Evolutionary conservation across 1,139 yeast species (phyloP).

Genomic region (Hyphopichia buzzinii): DNA sequence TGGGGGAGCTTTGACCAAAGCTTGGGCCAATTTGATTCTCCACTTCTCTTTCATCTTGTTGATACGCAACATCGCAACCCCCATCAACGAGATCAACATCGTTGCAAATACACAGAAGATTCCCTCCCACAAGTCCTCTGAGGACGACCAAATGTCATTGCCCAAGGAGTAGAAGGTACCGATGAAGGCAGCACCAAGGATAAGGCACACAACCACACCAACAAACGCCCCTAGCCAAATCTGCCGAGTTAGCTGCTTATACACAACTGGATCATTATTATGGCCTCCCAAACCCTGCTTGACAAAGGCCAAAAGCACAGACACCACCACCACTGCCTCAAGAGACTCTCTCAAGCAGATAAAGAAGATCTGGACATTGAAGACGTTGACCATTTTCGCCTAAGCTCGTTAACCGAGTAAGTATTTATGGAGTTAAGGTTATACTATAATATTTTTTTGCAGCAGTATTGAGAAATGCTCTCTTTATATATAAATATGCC

Average conservation of each 20-base stretch:
- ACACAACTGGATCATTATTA: conserved; percentile 47
- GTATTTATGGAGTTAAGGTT: no score
- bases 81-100: conserved; percentile 82
- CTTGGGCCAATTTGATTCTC: conserved; percentile 84
- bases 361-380: conserved; percentile 67
- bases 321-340: conserved; percentile 86
- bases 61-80: conserved; percentile 85
- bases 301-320: conserved; percentile 85
- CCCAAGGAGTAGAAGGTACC: conserved; percentile 79
- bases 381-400: conserved; percentile 37
- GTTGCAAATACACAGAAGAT: conserved; percentile 80
- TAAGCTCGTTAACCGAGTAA: no score
- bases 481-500: no score
- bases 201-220: conserved; percentile 72
- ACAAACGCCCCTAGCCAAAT: conserved; percentile 75
- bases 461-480: no score
- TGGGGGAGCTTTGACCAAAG: conserved; percentile 49
- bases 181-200: conserved; percentile 82
- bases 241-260: conserved; percentile 64
- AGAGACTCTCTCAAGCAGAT: conserved; percentile 86
- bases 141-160: conserved; percentile 76
- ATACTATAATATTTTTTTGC: no score
- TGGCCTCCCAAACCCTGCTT: conserved; percentile 74
- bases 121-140: conserved; percentile 96
- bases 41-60: conserved; percentile 91